Evolutionary conservation across 176 grass and related monocot species (phyloP), one percentile per base, ranked within the genome.

Genomic region (Rhynchospora breviuscula): DNA sequence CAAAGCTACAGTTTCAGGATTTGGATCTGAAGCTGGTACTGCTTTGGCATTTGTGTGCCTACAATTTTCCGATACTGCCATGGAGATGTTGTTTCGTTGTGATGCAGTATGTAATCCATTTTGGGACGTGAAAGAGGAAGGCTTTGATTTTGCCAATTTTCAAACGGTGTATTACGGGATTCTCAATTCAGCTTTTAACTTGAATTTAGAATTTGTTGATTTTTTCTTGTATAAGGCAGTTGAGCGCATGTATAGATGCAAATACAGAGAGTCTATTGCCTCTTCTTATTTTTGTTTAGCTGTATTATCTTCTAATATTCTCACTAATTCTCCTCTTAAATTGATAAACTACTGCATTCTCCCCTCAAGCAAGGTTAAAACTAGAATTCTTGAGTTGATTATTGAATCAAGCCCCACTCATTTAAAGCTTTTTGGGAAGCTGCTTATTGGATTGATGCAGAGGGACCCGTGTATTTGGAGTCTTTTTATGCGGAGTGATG

Each of bases 191-290:
- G 85, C 84, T 80, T 85, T 85, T 74, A 85, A 85, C 71, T 81
- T 88, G 83, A 89, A 97, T 88, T 13, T 89, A 82, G 90, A 92
- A 87, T 92, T 89, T 91, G 90, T 88, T 66, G 90, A 92, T 91
- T 33, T 78, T 76, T 97, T 85, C 80, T 86, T 94, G 85, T 85
- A 94, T 18, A 92, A 91, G 79, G 83, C 86, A 85, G 52, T 92
- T 67, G 70, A 57, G 46, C 63, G 79, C 79, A 84, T 92, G 29
- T 81, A 87, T 83, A 79, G 59, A 59, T 65, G 78, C 80, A 87
- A 88, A 89, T 87, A 70, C 79, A 83, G 8, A 90, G 86, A 83
- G 79, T 80, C 80, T 45, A 62, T 78, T 80, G 86, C 53, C 45
- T 85, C 87, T 79, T 78, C 88, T 54, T 64, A 85, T 46, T 85